A percentile compares a stretch with the other conserved stretches of the same genome.
Conservation (phyloP, 768 basidiomycete species). For the Chalciporus piperatus region DNA sequence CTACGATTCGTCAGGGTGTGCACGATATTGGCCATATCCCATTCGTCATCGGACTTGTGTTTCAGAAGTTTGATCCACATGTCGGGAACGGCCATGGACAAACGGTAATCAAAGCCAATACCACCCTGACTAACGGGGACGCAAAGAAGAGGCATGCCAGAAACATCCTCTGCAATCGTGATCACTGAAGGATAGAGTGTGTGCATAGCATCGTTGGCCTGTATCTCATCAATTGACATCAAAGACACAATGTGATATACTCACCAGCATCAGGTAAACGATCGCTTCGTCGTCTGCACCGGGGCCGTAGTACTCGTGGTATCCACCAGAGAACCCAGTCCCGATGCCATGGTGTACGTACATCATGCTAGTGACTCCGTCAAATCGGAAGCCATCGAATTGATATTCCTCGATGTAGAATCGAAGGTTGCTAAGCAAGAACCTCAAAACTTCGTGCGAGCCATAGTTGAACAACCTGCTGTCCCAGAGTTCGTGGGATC, state of each 20-base stretch:
- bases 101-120: conserved; percentile 95
- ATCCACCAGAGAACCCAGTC: conserved; percentile 95
- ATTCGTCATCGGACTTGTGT: conserved; percentile 81
- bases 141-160: conserved; percentile 96
- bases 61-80: conserved; percentile 99
- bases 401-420: conserved; percentile 94
- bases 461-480: conserved; percentile 97
- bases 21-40: conserved; percentile 85
- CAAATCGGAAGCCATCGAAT: conserved; percentile 98
- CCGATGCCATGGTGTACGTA: conserved; percentile 98
- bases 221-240: conserved; percentile 6
- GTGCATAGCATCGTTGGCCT: conserved; percentile 95
- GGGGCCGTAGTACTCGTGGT: conserved; percentile 96
- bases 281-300: conserved; percentile 84
- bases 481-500: conserved; percentile 96
- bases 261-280: conserved; percentile 94
- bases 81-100: conserved; percentile 98
- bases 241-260: conserved; percentile 27
- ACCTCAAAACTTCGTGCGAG: conserved; percentile 89
- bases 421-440: conserved; percentile 91
- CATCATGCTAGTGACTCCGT: conserved; percentile 99
- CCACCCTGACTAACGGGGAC: conserved; percentile 77
- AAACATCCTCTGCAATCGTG: conserved; percentile 98
- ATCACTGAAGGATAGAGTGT: conserved; percentile 73
- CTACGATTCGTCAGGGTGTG: conserved; percentile 90